phyloP scores from a whole-genome alignment of 73 alveolate genomes.

The Paramecium pentaurelia region DNA sequence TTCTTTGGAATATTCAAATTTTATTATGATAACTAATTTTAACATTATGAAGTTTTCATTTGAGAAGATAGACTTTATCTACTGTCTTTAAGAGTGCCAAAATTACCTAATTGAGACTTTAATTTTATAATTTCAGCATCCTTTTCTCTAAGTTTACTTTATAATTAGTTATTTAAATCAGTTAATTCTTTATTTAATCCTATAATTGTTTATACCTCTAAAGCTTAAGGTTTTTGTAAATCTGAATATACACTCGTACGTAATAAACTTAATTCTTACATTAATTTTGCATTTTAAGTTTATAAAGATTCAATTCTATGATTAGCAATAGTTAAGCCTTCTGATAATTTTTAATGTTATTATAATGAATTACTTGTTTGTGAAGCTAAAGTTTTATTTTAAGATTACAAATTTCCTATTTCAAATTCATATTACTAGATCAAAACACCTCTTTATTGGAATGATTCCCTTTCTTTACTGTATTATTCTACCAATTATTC shows the following conservation, averaged over 20 bases:
- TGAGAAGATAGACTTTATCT: background rate
- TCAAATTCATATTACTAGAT: slow-evolving; percentile 38
- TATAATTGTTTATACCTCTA: background rate
- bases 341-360: slow-evolving; percentile 3
- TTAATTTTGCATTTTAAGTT: slow-evolving; percentile 42
- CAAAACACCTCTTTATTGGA: background rate
- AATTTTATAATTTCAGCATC: background rate
- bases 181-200: slow-evolving; percentile 41
- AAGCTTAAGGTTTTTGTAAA: background rate
- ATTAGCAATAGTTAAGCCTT: slow-evolving; percentile 27
- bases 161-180: background rate
- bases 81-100: background rate
- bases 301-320: slow-evolving; percentile 43
- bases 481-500: background rate
- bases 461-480: background rate
- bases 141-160: background rate
- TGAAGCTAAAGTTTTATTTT: background rate
- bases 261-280: slow-evolving; percentile 3
- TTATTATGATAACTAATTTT: background rate
- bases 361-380: background rate
- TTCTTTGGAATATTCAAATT: background rate
- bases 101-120: background rate
- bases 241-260: slow-evolving; percentile 12
- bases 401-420: background rate
- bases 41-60: background rate